These are phyloP conservation scores for Quercus gilva DNA, from an alignment of 306 rosid species.

Conservation along the genomic window DNA sequence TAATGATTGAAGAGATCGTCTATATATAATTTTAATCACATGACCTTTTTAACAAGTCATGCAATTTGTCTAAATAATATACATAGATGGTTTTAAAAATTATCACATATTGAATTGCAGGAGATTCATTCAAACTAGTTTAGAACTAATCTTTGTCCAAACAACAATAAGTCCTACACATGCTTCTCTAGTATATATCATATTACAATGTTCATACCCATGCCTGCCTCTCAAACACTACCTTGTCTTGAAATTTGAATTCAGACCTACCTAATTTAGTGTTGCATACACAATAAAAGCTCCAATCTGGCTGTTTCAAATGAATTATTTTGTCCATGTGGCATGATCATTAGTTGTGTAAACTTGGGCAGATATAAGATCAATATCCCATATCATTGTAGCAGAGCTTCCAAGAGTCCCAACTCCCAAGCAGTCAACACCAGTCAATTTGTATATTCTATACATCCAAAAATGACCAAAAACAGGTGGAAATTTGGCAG, in stretches of 20 bases:
- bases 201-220: not conserved
- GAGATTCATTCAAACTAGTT: no score
- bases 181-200: not conserved
- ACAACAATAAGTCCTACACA: not conserved
- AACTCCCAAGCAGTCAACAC: not conserved
- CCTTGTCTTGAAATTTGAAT: not conserved
- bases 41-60: no score
- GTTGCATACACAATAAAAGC: no score
- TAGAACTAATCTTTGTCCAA: not conserved
- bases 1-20: no score
- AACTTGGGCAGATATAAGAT: not conserved
- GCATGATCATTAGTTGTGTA: not conserved
- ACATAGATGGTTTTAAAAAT: no score
- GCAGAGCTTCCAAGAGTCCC: not conserved
- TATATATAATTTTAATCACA: no score
- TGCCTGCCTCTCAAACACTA: not conserved
- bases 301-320: no score
- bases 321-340: no score
- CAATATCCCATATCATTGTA: not conserved
- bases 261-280: not conserved
- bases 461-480: not conserved
- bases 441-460: not conserved
- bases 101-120: no score
- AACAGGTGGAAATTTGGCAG: not conserved
- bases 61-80: no score